Percentiles rank a stretch among this genome's conserved stretches.
Conservation (phyloP, 2,329 filamentous ascomycete genomes). For the Dothiorella sarmentorum region DNA sequence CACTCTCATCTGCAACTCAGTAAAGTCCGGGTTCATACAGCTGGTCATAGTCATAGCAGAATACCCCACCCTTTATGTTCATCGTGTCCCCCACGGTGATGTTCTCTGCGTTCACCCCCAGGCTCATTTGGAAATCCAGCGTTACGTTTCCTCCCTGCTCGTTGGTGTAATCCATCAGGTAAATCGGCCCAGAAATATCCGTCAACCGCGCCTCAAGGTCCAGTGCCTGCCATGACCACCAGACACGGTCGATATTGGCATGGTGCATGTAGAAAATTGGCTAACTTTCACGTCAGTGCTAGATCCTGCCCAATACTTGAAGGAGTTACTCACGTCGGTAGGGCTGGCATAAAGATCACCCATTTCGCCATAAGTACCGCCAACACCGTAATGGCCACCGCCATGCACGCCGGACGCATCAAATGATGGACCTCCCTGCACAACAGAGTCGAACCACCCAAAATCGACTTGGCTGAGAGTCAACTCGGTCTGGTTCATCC, state of each 20-base stretch:
- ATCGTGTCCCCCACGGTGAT: slow-evolving; percentile 15
- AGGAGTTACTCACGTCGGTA: not conserved
- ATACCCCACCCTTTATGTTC: slow-evolving; percentile 17
- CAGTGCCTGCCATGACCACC: slow-evolving; percentile 51
- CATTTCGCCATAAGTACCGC: not conserved
- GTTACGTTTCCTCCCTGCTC: slow-evolving; percentile 11
- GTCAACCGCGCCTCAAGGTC: slow-evolving; percentile 34
- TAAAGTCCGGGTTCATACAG: not conserved
- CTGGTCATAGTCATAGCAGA: slow-evolving; percentile 18
- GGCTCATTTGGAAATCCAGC: slow-evolving; percentile 7
- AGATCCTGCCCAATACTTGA: slow-evolving; percentile 35
- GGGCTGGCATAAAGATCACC: slow-evolving; percentile 8
- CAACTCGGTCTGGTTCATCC: slow-evolving; percentile 23
- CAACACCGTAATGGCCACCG: slow-evolving; percentile 48
- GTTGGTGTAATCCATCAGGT: slow-evolving; percentile 18
- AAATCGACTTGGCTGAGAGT: slow-evolving; percentile 1
- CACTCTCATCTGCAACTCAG: not conserved
- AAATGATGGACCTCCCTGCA: slow-evolving; percentile 23
- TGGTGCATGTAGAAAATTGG: slow-evolving; percentile 43
- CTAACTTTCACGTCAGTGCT: slow-evolving; percentile 45
- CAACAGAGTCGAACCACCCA: slow-evolving; percentile 24
- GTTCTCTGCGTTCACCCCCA: slow-evolving; percentile 15
- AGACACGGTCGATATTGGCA: slow-evolving; percentile 47
- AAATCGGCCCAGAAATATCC: slow-evolving; percentile 20
- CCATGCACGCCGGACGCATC: slow-evolving; percentile 44